Conservation (phyloP, 2,329 filamentous ascomycete genomes). For the Anthostomella pinea region DNA sequence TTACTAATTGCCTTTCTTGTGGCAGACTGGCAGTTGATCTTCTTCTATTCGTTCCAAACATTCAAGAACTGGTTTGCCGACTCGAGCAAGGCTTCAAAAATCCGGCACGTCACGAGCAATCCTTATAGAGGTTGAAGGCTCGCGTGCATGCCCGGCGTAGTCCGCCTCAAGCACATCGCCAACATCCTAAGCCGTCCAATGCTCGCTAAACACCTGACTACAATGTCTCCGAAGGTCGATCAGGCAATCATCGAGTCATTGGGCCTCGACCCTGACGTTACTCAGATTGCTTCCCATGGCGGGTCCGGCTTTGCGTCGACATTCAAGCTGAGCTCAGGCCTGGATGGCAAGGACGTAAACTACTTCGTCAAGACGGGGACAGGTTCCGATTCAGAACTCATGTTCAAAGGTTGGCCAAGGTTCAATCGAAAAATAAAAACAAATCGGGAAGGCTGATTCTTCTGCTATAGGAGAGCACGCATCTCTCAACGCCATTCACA, state of each 20-base stretch:
- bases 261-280: conserved; percentile 50
- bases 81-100: no score
- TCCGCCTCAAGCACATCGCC: conserved; percentile 2
- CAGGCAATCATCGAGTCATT: conserved; percentile 60
- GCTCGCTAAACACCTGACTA: conserved; percentile 1
- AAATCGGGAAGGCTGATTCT: no score
- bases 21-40: no score
- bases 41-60: no score
- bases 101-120: no score
- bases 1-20: no score
- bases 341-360: conserved; percentile 47
- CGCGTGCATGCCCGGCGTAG: background rate
- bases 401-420: conserved; percentile 61
- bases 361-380: conserved; percentile 73
- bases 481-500: conserved; percentile 78
- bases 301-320: conserved; percentile 68
- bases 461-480: conserved; percentile 72
- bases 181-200: conserved; percentile 1
- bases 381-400: conserved; percentile 57
- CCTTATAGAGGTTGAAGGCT: no score
- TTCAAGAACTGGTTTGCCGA: no score
- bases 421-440: no score
- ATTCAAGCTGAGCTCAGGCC: conserved; percentile 50
- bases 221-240: conserved; percentile 54
- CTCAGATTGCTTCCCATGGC: conserved; percentile 59